Percentiles rank a stretch among this genome's conserved stretches.
phyloP scores from a whole-genome alignment of 495 filamentous ascomycete genomes.

The Xylaria intraflava region DNA sequence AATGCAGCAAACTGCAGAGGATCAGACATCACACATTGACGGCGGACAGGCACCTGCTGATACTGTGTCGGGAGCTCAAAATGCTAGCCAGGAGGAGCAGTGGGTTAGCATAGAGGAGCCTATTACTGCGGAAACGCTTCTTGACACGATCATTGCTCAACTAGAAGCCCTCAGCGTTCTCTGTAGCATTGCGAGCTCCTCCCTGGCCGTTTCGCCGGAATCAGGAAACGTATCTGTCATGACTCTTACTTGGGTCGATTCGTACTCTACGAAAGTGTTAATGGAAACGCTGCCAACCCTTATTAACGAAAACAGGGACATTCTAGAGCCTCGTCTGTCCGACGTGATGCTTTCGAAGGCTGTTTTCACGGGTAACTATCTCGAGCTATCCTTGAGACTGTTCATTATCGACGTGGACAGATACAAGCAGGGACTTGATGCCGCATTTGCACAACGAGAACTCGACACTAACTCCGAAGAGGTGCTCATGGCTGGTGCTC shows the following conservation, averaged over 20 bases:
- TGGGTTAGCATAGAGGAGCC: constrained; percentile 61
- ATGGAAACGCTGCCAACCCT: constrained; percentile 36
- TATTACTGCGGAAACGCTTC: constrained; percentile 47
- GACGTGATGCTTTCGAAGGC: constrained; percentile 50
- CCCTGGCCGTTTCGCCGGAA: constrained; percentile 21
- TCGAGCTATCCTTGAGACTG: constrained; percentile 48
- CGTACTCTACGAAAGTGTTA: constrained; percentile 43
- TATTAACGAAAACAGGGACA: constrained; percentile 39
- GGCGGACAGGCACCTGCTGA: background rate
- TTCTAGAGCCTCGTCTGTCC: constrained; percentile 25
- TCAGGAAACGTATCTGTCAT: constrained; percentile 10
- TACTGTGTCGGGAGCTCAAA: background rate
- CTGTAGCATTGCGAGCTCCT: constrained; percentile 44
- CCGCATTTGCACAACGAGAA: constrained; percentile 33
- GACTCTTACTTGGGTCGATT: constrained; percentile 48
- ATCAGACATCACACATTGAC: constrained; percentile 1
- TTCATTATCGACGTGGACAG: constrained; percentile 41
- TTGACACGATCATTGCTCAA: constrained; percentile 59
- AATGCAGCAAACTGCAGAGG: constrained; percentile 9
- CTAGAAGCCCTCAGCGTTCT: constrained; percentile 40
- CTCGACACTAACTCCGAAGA: constrained; percentile 40
- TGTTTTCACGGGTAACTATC: constrained; percentile 44
- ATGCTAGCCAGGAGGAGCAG: constrained; percentile 37
- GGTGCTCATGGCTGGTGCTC: constrained; percentile 49
- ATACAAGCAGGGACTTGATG: constrained; percentile 45